phyloP scores from a whole-genome alignment of 2,329 filamentous ascomycete genomes.

The Leptographium galeiforme region DNA sequence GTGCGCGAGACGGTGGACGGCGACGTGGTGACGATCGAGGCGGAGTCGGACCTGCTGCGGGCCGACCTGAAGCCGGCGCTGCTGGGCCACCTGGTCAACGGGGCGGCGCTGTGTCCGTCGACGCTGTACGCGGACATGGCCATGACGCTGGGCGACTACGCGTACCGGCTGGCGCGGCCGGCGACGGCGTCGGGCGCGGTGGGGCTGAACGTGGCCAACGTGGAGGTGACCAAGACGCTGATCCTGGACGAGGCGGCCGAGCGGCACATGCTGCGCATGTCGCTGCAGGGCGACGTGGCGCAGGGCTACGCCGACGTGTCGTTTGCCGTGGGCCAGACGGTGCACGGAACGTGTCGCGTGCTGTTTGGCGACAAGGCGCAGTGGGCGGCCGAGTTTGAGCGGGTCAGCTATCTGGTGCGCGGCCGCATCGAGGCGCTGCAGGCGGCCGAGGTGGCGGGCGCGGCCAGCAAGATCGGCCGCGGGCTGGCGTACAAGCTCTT shows the following conservation, averaged over 20 bases:
- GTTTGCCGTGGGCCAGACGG: conserved; percentile 45
- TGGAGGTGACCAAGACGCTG: conserved; percentile 58
- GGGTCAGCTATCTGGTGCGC: conserved; percentile 56
- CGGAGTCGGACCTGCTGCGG: conserved; percentile 53
- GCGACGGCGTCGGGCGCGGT: conserved; percentile 26
- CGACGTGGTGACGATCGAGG: conserved; percentile 44
- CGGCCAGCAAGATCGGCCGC: conserved; percentile 58
- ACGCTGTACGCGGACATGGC: conserved; percentile 36
- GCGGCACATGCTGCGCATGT: conserved; percentile 46
- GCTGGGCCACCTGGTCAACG: conserved; percentile 55
- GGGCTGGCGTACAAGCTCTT: conserved; percentile 68
- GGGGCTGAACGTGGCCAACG: conserved; percentile 49
- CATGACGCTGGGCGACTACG: conserved; percentile 47
- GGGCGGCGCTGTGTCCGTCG: conserved; percentile 51
- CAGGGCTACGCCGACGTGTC: conserved; percentile 39
- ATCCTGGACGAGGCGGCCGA: conserved; percentile 36
- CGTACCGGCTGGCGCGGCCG: conserved; percentile 49
- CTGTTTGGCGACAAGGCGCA: conserved; percentile 44
- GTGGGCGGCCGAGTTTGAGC: conserved; percentile 54
- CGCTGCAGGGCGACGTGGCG: conserved; percentile 44
- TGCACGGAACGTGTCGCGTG: conserved; percentile 50
- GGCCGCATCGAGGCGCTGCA: conserved; percentile 44
- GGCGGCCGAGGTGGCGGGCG: conserved; percentile 48
- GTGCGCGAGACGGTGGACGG: conserved; percentile 48
- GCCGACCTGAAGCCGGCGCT: conserved; percentile 48